A percentile compares a stretch with the other conserved stretches of the same genome.
These are phyloP conservation scores for Ganoderma lingzhi DNA, from an alignment of 1,284 basidiomycete genomes.

Conservation along the genomic window DNA sequence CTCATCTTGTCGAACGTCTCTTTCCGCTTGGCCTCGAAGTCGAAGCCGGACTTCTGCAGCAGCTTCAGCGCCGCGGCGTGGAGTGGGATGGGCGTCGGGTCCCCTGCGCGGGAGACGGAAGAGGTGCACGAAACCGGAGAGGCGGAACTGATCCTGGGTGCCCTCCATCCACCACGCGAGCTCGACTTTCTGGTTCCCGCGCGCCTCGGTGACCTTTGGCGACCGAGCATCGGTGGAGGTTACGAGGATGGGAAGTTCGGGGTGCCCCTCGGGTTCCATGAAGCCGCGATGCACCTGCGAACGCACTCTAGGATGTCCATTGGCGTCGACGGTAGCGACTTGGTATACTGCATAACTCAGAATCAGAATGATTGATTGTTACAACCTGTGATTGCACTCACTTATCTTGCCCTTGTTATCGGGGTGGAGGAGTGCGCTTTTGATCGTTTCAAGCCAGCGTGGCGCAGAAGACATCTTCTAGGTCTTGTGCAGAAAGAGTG, in stretches of 20 bases:
- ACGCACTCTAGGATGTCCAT: constrained; percentile 60
- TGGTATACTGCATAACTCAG: constrained; percentile 56
- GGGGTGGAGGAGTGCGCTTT: constrained; percentile 49
- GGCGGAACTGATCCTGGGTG: constrained; percentile 65
- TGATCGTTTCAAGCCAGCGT: constrained; percentile 60
- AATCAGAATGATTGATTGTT: background rate
- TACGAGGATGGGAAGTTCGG: constrained; percentile 61
- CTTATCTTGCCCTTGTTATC: constrained; percentile 48
- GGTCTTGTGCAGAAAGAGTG: background rate
- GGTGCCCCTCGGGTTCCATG: constrained; percentile 50
- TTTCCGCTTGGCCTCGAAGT: constrained; percentile 69
- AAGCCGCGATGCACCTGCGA: constrained; percentile 66
- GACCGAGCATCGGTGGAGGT: constrained; percentile 59
- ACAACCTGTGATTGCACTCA: constrained; percentile 3
- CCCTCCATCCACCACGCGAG: constrained; percentile 67
- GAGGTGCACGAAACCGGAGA: constrained; percentile 57
- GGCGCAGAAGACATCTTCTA: constrained; percentile 41
- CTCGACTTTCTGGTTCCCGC: constrained; percentile 53
- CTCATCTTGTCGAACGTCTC: constrained; percentile 63
- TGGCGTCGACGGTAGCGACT: constrained; percentile 62
- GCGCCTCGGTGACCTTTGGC: constrained; percentile 64
- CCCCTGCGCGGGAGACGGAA: constrained; percentile 43
- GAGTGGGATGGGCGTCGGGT: constrained; percentile 26
- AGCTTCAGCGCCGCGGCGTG: constrained; percentile 43
- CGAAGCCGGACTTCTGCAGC: constrained; percentile 51